Conservation (phyloP, 768 basidiomycete genomes). For the Trametopsis cervina region DNA sequence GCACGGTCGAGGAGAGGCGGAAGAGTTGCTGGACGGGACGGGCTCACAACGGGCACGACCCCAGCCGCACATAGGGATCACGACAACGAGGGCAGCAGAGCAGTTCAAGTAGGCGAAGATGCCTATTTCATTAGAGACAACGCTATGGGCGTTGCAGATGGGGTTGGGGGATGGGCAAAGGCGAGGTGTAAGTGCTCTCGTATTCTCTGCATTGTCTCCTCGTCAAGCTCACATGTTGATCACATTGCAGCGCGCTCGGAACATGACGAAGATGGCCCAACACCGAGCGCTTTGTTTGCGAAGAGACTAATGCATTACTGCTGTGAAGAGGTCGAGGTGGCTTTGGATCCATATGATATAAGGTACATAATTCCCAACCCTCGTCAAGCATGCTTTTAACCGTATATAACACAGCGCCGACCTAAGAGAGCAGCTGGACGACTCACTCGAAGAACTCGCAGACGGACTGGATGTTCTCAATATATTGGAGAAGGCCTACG, state of each 20-base stretch:
- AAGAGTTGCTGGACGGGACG: slow-evolving; percentile 20
- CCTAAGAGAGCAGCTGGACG: slow-evolving; percentile 30
- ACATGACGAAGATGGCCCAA: slow-evolving; percentile 26
- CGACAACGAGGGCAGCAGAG: slow-evolving; percentile 13
- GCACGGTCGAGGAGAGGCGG: slow-evolving; percentile 11
- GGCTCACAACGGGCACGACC: too few species aligned
- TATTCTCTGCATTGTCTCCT: not conserved
- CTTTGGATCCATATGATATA: too few species aligned
- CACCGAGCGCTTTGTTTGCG: slow-evolving; percentile 56
- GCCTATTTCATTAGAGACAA: slow-evolving; percentile 80
- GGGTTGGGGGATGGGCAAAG: slow-evolving; percentile 90
- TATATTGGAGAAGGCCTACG: slow-evolving; percentile 66
- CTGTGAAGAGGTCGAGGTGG: slow-evolving; percentile 45
- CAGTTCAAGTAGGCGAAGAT: slow-evolving; percentile 87
- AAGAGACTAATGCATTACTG: slow-evolving; percentile 83
- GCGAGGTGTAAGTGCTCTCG: slow-evolving; percentile 34
- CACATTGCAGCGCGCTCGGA: slow-evolving; percentile 8
- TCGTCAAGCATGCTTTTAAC: too few species aligned
- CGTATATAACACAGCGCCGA: too few species aligned
- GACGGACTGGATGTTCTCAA: slow-evolving; percentile 66
- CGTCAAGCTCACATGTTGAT: slow-evolving; percentile 7
- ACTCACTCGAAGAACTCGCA: slow-evolving; percentile 52
- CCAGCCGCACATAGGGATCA: not conserved
- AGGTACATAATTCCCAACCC: too few species aligned
- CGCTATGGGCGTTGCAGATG: slow-evolving; percentile 92